Percentiles rank a stretch among this genome's conserved stretches.
These are phyloP conservation scores for Actinomortierella ambigua DNA, from an alignment of 371 early-diverging fungal genomes.

Conservation along the genomic window DNA sequence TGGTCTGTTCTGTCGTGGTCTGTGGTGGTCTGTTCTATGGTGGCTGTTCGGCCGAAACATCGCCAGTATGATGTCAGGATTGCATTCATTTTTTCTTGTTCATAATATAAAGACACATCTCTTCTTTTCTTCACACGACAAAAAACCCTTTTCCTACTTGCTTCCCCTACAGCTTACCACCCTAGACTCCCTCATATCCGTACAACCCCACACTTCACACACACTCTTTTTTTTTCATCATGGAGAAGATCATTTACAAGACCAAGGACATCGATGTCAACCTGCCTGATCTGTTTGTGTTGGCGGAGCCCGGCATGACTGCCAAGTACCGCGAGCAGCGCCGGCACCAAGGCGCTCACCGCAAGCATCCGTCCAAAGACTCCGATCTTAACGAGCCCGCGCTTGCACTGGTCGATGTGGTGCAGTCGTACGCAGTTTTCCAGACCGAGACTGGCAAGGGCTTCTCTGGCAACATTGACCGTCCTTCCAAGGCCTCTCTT, in stretches of 20 bases:
- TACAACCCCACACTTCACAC: neutral
- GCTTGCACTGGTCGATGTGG: conserved; percentile 36
- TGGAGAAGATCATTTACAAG: conserved; percentile 44
- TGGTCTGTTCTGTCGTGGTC: too few relatives aligned
- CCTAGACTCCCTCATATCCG: too few relatives aligned
- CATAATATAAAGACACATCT: too few relatives aligned
- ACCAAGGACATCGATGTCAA: conserved; percentile 19
- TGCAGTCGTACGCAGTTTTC: conserved; percentile 28
- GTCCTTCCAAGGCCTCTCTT: conserved; percentile 26
- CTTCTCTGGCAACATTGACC: conserved; percentile 24
- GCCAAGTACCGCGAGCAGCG: conserved; percentile 33
- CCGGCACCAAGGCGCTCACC: conserved; percentile 12
- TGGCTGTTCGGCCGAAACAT: too few relatives aligned
- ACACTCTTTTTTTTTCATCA: neutral
- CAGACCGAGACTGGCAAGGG: conserved; percentile 32
- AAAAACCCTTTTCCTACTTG: too few relatives aligned
- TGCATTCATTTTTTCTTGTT: too few relatives aligned
- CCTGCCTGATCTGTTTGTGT: conserved; percentile 33
- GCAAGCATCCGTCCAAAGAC: conserved; percentile 8
- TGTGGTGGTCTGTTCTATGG: too few relatives aligned
- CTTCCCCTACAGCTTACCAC: too few relatives aligned
- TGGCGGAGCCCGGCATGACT: conserved; percentile 42
- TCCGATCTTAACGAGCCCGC: conserved; percentile 7
- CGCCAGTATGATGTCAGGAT: too few relatives aligned
- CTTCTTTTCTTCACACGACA: too few relatives aligned